A percentile compares a stretch with the other conserved stretches of the same genome.
phyloP scores from a whole-genome alignment of 2,329 filamentous ascomycete species.

The Tricladium varicosporioides region DNA sequence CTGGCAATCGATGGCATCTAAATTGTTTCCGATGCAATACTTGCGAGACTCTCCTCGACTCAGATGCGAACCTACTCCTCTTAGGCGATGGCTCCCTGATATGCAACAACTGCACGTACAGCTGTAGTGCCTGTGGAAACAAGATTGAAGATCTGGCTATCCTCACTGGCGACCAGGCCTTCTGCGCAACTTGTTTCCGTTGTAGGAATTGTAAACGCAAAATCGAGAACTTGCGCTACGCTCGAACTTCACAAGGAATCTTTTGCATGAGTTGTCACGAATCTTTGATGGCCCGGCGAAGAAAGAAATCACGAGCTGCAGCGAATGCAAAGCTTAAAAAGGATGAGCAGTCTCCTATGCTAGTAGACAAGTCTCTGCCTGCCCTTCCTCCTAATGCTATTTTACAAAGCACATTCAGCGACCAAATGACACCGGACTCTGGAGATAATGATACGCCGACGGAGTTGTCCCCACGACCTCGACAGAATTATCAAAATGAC shows the following conservation, averaged over 20 bases:
- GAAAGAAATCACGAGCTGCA: constrained; percentile 78
- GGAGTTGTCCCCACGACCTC: constrained; percentile 65
- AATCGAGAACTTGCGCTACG: constrained; percentile 97
- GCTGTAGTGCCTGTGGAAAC: constrained; percentile 92
- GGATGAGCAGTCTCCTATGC: constrained; percentile 63
- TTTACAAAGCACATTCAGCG: constrained; percentile 58
- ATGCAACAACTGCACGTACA: constrained; percentile 99
- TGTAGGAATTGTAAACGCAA: constrained; percentile 98
- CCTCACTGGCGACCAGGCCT: constrained; percentile 94
- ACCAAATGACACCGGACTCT: constrained; percentile 54
- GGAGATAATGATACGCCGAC: constrained; percentile 65
- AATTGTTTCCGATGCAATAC: constrained; percentile 98
- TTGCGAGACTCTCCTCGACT: constrained; percentile 93
- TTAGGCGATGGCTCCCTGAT: constrained; percentile 97
- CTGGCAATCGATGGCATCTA: constrained; percentile 96
- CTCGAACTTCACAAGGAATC: constrained; percentile 94
- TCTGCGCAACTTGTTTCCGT: constrained; percentile 94
- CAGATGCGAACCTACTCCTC: constrained; percentile 93
- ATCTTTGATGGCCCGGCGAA: constrained; percentile 86
- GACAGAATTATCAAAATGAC: constrained; percentile 51
- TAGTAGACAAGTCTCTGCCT: constrained; percentile 88
- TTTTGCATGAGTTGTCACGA: constrained; percentile 99
- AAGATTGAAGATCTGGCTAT: constrained; percentile 99
- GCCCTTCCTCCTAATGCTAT: constrained; percentile 79
- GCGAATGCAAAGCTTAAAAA: constrained; percentile 60